Conservation (phyloP, 805 yeast species). For the Torulaspora maleeae region DNA sequence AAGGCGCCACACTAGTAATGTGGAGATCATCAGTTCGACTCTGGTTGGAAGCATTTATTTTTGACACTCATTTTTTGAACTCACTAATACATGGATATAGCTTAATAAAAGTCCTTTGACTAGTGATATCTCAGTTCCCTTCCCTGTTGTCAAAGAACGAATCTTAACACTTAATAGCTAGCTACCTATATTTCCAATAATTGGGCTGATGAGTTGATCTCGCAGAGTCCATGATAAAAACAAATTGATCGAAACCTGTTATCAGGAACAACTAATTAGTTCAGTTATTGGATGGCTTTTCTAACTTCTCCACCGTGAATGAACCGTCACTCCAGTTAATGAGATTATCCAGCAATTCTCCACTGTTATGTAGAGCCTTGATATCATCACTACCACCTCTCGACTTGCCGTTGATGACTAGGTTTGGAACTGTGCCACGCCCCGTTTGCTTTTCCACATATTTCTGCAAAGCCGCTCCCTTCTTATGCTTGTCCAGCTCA, state of each 20-base stretch:
- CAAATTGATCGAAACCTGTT: no score
- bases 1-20: conserved; percentile 89
- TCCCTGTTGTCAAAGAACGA: no score
- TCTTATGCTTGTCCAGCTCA: conserved; percentile 74
- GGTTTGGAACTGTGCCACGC: conserved; percentile 85
- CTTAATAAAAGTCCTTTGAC: no score
- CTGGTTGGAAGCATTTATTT: conserved; percentile 56
- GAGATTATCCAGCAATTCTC: conserved; percentile 48
- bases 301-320: conserved; percentile 17
- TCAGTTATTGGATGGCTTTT: conserved; percentile 23
- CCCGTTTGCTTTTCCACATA: conserved; percentile 67
- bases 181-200: not conserved
- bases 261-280: no score
- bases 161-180: no score
- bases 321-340: conserved; percentile 31
- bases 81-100: no score
- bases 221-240: no score
- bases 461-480: conserved; percentile 71
- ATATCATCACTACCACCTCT: conserved; percentile 91
- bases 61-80: no score
- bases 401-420: conserved; percentile 66
- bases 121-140: no score
- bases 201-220: not conserved
- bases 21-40: conserved; percentile 79
- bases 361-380: conserved; percentile 52